Percentiles rank a stretch among this genome's conserved stretches.
These are phyloP conservation scores for Bondarzewia mesenterica DNA, from an alignment of 1,284 basidiomycete genomes.

Conservation along the genomic window DNA sequence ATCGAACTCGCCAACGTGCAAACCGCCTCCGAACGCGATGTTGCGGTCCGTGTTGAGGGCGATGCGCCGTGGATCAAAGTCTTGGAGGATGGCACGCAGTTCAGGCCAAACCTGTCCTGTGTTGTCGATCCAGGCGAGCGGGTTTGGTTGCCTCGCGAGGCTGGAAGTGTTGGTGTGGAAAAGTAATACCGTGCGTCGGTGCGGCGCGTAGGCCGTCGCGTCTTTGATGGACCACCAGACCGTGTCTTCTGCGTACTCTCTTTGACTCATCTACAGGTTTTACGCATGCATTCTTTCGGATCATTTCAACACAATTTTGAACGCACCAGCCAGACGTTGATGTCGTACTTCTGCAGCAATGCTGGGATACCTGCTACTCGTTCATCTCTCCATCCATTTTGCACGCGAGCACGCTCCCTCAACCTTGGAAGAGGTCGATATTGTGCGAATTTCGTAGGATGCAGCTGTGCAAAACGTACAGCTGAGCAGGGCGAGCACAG, in stretches of 20 bases:
- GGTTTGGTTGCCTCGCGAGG: conserved; percentile 29
- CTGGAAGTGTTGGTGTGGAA: conserved; percentile 38
- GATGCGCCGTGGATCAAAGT: conserved; percentile 31
- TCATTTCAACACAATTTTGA: too few relatives aligned
- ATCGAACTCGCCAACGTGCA: conserved; percentile 40
- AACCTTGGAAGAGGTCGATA: conserved; percentile 35
- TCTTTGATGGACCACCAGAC: conserved; percentile 45
- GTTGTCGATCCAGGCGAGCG: conserved; percentile 42
- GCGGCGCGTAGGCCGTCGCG: conserved; percentile 39
- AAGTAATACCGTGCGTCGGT: conserved; percentile 40
- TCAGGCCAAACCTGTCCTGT: conserved; percentile 41
- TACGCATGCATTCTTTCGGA: not conserved
- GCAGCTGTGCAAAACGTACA: conserved; percentile 26
- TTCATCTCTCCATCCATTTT: conserved; percentile 35
- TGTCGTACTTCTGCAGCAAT: conserved; percentile 34
- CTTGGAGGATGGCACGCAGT: conserved; percentile 27
- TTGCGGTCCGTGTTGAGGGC: conserved; percentile 38
- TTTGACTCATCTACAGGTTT: conserved; percentile 32
- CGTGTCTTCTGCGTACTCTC: conserved; percentile 47
- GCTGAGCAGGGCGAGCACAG: too few relatives aligned
- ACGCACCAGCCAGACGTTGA: conserved; percentile 37
- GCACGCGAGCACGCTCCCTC: conserved; percentile 34
- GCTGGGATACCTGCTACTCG: conserved; percentile 32
- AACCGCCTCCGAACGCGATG: conserved; percentile 41
- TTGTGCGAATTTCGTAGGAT: conserved; percentile 26